Base-by-base conservation (phyloP, 106 monocot genomes). In the Chionographis japonica region DNA sequence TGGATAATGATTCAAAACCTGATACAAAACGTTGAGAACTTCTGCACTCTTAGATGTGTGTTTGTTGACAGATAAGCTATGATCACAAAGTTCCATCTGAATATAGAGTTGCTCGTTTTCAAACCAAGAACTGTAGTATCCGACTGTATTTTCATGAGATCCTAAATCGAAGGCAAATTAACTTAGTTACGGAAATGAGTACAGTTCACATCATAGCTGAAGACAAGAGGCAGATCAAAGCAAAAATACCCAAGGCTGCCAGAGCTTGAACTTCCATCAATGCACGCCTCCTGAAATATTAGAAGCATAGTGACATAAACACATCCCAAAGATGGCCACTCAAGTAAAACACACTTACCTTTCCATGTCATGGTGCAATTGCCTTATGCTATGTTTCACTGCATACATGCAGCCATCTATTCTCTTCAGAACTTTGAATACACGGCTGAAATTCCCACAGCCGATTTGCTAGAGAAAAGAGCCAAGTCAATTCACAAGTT, bases 261-360 rank as follows among this genome's bases (percentile, higher is more conserved):
- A 97, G 76, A 76, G 92, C 89, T 87, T 97, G 97, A 80, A 90
- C 97, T 79, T 97, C 97, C 89, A 89, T 84, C 65, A 97, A 74
- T 17, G 92, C 95, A 50, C 60, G 75, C 63, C 78, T 86, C 86
- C 95, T 95, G 81, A 40, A 67, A 69, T 10, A 40, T 62, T 6
- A 81, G 49, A 84, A 2, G 16, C 10, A 43, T 38, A 68, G 27
- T 42, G 12, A 59, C 20, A 27, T 3, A 12, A 55, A 17, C 68
- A 69, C 14, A 10, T 6, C 54, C 13, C 4, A 58, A 11, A 55
- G 38, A 69, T 4, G 16, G 12, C 40, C 4, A 69, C 6, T 8
- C 43, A 58, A 43, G 40, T 1, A 42, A 58, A 57, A n/a, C 14
- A n/a, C 35, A 63, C 20, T 43, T 71, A 94, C 90, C 94, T 90